Evolutionary conservation across 805 yeast species (phyloP), one percentile per base, ranked within the genome.

Genomic region (Ogataea glucozyma): DNA sequence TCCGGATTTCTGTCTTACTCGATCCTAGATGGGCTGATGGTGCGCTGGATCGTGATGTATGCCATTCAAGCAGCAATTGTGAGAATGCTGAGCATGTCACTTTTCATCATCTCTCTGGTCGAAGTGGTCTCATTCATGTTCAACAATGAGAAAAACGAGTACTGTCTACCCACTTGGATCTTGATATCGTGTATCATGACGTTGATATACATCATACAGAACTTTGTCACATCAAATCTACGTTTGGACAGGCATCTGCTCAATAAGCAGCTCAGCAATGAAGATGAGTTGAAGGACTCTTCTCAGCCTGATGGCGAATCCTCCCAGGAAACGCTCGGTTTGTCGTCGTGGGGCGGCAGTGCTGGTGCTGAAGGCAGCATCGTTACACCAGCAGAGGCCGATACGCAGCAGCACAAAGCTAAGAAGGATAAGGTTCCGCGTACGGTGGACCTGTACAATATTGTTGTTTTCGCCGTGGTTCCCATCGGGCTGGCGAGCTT

Each of bases 401-500:
- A 31, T 23, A 6, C 7, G 17, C 6, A 31, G 10, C 18, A 18
- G 18, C 20, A 30, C 8, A 44, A 10, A 29, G 32, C 14, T 31
- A 29, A 8, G 13, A 26, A 34, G 43, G 34, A 48, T 69, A 53
- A 67, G 61, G 51, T 65, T 64, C 74, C 79, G 30, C 73, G 96
- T 41, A 83, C 89, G 26, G 86, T 90, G 46, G 95, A 91, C 61
- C 72, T 90, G 42, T 88, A 88, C 62, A 87, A 85, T 53, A 86
- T 93, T 38, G 88, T 86, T 0, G 97, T 91, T 2, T 91, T 88
- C 67, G 97, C 98, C 2, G 99, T 91, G 30, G 97, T 91, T n/a
- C 99, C 99, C 0, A 88, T 91, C 13, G 98, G 99, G 0, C 58
- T 91, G 46, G 97, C 98, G 4, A 87, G 97, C 54, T 91, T 93